Conservation (phyloP, 164 flowering plant genomes). For the Stephania cephalantha region DNA sequence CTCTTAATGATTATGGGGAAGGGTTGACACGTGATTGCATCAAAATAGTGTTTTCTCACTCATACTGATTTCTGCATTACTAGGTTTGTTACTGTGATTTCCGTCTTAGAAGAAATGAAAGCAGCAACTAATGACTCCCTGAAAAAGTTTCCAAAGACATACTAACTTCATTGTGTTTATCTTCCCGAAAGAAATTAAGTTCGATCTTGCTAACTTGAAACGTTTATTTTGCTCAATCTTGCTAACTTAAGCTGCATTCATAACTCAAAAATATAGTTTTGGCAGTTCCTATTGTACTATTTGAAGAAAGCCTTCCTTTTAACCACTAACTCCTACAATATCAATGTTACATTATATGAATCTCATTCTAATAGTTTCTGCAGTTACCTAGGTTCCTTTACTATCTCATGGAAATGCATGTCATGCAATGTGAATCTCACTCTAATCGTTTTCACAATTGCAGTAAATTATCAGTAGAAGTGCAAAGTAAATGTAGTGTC, state of each 20-base stretch:
- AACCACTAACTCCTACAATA: background rate
- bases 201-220: background rate
- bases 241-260: background rate
- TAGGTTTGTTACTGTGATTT: background rate
- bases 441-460: background rate
- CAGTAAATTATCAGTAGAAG: background rate
- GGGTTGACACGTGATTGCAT: background rate
- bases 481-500: background rate
- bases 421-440: background rate
- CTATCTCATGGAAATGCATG: background rate
- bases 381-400: background rate
- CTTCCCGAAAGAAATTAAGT: background rate
- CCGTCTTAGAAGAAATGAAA: too few relatives aligned
- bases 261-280: background rate
- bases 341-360: background rate
- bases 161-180: too few relatives aligned
- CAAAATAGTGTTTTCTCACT: background rate
- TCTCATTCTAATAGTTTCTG: background rate
- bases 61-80: background rate
- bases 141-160: too few relatives aligned
- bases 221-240: background rate
- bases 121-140: too few relatives aligned
- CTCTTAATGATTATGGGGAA: background rate
- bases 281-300: background rate
- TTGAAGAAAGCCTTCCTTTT: background rate